Evolutionary conservation across 2,329 filamentous ascomycete species (phyloP).

Genomic region (Cercospora sp.): DNA sequence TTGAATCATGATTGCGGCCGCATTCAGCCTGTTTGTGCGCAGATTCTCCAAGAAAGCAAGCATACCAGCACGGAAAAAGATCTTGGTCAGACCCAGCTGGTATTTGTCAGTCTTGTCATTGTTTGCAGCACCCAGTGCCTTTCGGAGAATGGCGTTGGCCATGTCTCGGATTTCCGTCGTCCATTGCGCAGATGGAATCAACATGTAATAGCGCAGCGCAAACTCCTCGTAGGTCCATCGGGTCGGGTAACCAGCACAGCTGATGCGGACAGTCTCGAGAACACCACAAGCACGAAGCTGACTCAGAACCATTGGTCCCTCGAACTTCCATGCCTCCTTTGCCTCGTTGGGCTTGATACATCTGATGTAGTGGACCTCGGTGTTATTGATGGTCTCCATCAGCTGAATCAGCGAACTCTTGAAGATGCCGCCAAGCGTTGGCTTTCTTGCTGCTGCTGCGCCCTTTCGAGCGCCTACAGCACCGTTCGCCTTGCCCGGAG

Average conservation of each 20-base stretch:
- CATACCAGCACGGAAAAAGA: slow-evolving; percentile 99
- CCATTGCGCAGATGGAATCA: slow-evolving; percentile 86
- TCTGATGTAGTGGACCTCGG: slow-evolving; percentile 97
- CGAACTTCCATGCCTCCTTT: slow-evolving; percentile 96
- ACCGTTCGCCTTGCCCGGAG: slow-evolving; percentile 68
- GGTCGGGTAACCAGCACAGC: slow-evolving; percentile 93
- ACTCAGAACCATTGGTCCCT: slow-evolving; percentile 97
- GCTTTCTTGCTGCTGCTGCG: slow-evolving; percentile 91
- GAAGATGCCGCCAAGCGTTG: slow-evolving; percentile 96
- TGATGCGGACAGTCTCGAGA: slow-evolving; percentile 95
- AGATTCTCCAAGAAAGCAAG: slow-evolving; percentile 95
- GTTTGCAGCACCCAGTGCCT: slow-evolving; percentile 72
- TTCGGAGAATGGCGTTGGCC: slow-evolving; percentile 87
- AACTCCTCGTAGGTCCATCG: slow-evolving; percentile 99
- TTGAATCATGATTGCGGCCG: slow-evolving; percentile 95
- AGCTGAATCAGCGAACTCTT: slow-evolving; percentile 97
- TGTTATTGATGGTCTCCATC: slow-evolving; percentile 96
- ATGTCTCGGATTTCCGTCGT: slow-evolving; percentile 91
- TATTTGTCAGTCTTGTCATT: slow-evolving; percentile 81
- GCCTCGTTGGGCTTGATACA: slow-evolving; percentile 99
- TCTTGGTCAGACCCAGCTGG: slow-evolving; percentile 95
- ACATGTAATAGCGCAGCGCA: slow-evolving; percentile 95
- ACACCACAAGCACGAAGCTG: slow-evolving; percentile 98
- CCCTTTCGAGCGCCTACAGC: slow-evolving; percentile 79
- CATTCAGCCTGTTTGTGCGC: slow-evolving; percentile 84